Conservation (phyloP, 75 land plant genomes). For the Pinus tabuliformis region DNA sequence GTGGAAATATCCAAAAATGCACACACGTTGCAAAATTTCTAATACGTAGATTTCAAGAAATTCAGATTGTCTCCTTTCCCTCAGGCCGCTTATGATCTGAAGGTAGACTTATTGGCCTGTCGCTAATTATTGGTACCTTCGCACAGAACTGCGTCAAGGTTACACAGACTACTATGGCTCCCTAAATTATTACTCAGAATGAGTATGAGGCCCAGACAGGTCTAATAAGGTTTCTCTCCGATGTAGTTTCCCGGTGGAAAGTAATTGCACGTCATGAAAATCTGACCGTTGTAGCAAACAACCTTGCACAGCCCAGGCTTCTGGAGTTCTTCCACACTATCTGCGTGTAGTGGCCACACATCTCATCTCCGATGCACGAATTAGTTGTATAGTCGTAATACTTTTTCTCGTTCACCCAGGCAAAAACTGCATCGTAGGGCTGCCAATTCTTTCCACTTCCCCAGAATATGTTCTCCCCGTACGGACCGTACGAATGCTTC, state of each 20-base stretch:
- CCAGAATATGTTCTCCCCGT: conserved; percentile 63
- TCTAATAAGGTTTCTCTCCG: background rate
- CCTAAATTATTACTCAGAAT: too few species aligned
- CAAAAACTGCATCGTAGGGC: conserved; percentile 45
- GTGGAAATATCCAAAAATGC: too few species aligned
- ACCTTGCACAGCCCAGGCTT: conserved; percentile 49
- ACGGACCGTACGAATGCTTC: conserved; percentile 54
- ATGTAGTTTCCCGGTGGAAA: conserved; percentile 61
- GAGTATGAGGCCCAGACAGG: too few species aligned
- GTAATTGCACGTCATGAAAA: conserved; percentile 49
- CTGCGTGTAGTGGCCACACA: conserved; percentile 68
- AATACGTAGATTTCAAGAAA: too few species aligned
- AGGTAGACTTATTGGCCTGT: too few species aligned
- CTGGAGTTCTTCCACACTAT: conserved; percentile 36
- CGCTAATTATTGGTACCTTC: too few species aligned
- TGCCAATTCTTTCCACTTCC: conserved; percentile 51
- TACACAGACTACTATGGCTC: too few species aligned
- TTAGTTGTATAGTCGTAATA: conserved; percentile 42
- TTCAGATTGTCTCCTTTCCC: too few species aligned
- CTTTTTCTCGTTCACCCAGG: conserved; percentile 41
- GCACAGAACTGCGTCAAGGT: too few species aligned
- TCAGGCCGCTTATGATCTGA: too few species aligned
- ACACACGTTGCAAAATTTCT: too few species aligned
- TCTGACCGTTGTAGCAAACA: conserved; percentile 29
- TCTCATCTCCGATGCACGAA: conserved; percentile 24